Conservation (phyloP, 2,329 filamentous ascomycete species). For the Fusarium begoniae region DNA sequence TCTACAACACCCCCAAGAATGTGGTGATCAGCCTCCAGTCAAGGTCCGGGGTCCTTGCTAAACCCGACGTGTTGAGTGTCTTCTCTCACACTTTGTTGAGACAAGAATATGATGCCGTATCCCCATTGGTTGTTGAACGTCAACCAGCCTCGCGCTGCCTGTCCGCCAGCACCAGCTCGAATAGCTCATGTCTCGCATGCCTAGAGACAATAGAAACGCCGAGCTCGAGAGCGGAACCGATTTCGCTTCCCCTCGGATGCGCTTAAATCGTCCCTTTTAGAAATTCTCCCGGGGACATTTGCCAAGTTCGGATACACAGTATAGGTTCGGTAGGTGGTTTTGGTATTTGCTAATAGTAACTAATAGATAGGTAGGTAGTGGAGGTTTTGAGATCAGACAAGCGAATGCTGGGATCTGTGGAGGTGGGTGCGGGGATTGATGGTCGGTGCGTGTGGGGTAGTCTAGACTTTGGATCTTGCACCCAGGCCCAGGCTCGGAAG, state of each 20-base stretch:
- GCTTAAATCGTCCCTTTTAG: background rate
- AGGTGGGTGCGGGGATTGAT: constrained; percentile 42
- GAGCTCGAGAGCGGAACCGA: background rate
- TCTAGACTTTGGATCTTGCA: constrained; percentile 32
- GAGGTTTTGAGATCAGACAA: constrained; percentile 19
- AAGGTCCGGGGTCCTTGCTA: constrained; percentile 34
- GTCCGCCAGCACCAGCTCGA: constrained; percentile 1
- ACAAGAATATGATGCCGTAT: background rate
- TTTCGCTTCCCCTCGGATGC: background rate
- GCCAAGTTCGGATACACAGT: constrained; percentile 5
- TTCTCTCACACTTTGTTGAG: constrained; percentile 26
- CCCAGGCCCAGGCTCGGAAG: constrained; percentile 12
- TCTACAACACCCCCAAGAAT: constrained; percentile 28
- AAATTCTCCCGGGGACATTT: background rate
- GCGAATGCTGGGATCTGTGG: constrained; percentile 31
- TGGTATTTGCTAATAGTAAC: constrained; percentile 12
- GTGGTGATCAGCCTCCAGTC: constrained; percentile 34
- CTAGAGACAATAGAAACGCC: background rate
- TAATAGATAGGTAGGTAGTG: background rate
- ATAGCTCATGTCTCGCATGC: constrained; percentile 3
- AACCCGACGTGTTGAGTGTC: constrained; percentile 22
- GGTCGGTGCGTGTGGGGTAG: constrained; percentile 41
- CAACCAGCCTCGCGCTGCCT: constrained; percentile 7
- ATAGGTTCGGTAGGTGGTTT: background rate
- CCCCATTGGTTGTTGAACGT: background rate